Base-by-base conservation (phyloP, 225 moss, liverwort and hornwort genomes). In the Lunularia cruciata region DNA sequence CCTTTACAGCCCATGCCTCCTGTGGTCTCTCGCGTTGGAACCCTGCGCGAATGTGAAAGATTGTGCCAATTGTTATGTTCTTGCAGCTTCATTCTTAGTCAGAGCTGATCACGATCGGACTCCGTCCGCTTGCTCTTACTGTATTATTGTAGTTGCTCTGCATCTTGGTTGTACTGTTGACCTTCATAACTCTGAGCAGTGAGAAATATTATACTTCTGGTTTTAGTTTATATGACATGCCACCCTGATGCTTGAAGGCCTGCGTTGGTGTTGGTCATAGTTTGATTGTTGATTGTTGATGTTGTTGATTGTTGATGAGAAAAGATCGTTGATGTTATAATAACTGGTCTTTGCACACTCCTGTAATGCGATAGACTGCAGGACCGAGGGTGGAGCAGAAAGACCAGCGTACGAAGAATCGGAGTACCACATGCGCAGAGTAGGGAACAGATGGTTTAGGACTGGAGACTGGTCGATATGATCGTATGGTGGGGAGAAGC, bases 381-480 rank as follows among this genome's bases (percentile, higher is more conserved):
- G 40, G 2, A 22, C 23, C 26, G 13, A 47, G 46, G 19, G 18
- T 47, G 7, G 14, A 3, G 43, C 28, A 45, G 26, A 26, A 27
- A 16, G 23, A 18, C 45, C 25, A 45, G 31, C 47, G 46, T 32
- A 32, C 46, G 30, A 8, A 5, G 32, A 54, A 28, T 31, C 3
- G 1, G 33, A 32, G 58, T 19, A 34, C 8, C 28, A 33, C 34
- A 12, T 47, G 65, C 30, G 47, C 47, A 47, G 46, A 43, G 65
- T 47, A 65, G 32, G 3, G 16, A 16, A 47, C n/a, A 47, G 65
- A 31, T 47, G 63, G 43, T 36, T n/a, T n/a, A 35, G 31, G 12
- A 39, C 36, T 20, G 23, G 61, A 37, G 39, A 61, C 14, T 61
- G 25, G 39, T 32, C 45, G 46, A 65, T 65, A 16, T 47, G 32